Percentiles rank a stretch among this genome's conserved stretches.
These are phyloP conservation scores for Yarrowia sp. DNA, from an alignment of 805 yeast genomes.

Conservation along the genomic window DNA sequence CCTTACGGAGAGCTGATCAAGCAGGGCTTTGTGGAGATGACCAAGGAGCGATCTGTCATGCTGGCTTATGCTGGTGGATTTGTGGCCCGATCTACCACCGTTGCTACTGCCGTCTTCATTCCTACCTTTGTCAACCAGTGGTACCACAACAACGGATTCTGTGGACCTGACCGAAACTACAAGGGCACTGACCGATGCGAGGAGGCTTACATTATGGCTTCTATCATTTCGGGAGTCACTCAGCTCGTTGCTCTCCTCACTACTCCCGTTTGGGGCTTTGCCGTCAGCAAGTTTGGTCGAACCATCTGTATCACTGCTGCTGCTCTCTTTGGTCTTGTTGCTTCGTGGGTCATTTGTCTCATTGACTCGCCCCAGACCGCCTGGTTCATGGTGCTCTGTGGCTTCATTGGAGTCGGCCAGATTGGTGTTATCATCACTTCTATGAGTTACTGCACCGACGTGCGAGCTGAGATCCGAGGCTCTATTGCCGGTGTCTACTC, in stretches of 20 bases:
- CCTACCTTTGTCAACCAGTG: conserved; percentile 62
- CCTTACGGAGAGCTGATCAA: conserved; percentile 45
- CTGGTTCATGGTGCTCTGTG: conserved; percentile 38
- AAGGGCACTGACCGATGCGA: conserved; percentile 25
- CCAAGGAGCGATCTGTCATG: conserved; percentile 47
- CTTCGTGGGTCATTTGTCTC: conserved; percentile 33
- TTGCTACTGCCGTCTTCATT: conserved; percentile 56
- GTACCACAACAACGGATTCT: conserved; percentile 51
- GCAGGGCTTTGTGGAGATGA: conserved; percentile 51
- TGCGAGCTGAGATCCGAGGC: conserved; percentile 52
- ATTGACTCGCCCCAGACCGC: conserved; percentile 38
- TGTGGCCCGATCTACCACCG: conserved; percentile 62
- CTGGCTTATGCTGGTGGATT: conserved; percentile 61
- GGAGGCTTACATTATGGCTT: conserved; percentile 63
- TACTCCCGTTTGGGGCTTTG: conserved; percentile 63
- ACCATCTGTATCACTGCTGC: conserved; percentile 39
- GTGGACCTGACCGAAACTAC: conserved; percentile 39
- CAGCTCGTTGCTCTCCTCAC: conserved; percentile 55
- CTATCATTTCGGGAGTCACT: conserved; percentile 66
- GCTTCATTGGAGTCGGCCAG: conserved; percentile 58
- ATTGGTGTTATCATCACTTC: conserved; percentile 62
- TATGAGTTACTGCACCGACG: conserved; percentile 57
- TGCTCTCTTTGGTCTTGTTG: conserved; percentile 31
- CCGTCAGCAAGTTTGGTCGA: conserved; percentile 50
- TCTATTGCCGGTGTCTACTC: conserved; percentile 66